phyloP scores from a whole-genome alignment of 495 filamentous ascomycete species.

The Pseudoneurospora amorphoporcata region DNA sequence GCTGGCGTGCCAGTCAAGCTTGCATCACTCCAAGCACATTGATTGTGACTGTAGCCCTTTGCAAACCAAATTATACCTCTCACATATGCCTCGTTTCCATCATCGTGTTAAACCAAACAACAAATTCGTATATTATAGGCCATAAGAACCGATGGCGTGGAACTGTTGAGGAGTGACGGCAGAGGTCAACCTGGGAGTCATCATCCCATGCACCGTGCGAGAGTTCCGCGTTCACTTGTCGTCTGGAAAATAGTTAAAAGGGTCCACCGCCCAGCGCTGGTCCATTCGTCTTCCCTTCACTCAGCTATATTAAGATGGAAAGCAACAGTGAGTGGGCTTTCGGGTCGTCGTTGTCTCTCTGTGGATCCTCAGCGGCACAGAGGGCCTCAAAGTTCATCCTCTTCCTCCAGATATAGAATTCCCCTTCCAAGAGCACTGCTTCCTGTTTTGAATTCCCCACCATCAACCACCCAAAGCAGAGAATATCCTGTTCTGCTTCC shows the following conservation, averaged over 20 bases:
- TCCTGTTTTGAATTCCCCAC: background rate
- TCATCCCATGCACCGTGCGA: background rate
- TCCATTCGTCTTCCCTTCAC: background rate
- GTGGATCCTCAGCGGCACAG: background rate
- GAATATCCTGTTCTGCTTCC: background rate
- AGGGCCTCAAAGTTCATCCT: background rate
- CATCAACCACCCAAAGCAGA: background rate
- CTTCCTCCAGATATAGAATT: background rate
- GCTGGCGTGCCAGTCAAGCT: no score
- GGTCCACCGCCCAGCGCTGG: background rate
- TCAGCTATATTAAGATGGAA: background rate
- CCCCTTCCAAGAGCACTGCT: background rate
- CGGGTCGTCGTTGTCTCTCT: background rate
- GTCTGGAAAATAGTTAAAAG: background rate
- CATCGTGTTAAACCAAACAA: no score
- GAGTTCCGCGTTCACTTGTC: background rate
- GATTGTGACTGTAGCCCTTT: no score
- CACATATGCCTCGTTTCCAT: no score
- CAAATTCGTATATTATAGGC: no score
- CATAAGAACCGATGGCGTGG: background rate
- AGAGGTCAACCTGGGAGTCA: background rate
- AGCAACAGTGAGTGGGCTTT: background rate
- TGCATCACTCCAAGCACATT: no score
- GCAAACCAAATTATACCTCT: no score
- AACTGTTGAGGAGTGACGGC: background rate